phyloP scores from a whole-genome alignment of 352 stramenopile genomes.

The Pythium guiyangense region DNA sequence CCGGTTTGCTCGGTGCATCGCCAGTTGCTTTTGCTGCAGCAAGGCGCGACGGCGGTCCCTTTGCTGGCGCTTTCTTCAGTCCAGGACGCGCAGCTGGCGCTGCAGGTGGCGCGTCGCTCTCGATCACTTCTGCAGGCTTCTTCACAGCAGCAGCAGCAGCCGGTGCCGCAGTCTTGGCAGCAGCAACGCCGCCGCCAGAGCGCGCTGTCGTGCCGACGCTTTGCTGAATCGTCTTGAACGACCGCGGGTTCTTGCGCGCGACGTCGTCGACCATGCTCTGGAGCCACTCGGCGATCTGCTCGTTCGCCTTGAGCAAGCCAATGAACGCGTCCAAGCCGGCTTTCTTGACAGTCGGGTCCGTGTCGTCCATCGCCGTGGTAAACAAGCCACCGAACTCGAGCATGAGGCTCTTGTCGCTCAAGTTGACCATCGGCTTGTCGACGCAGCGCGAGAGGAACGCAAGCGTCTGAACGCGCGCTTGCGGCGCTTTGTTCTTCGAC shows the following conservation, averaged over 20 bases:
- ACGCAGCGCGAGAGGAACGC: conserved; percentile 63
- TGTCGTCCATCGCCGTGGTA: conserved; percentile 59
- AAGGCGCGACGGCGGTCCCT: conserved; percentile 43
- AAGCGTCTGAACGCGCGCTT: conserved; percentile 72
- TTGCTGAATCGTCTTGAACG: conserved; percentile 63
- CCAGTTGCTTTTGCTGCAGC: conserved; percentile 35
- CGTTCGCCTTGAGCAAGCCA: conserved; percentile 45
- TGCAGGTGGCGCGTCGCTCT: conserved; percentile 21
- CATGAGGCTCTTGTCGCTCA: conserved; percentile 58
- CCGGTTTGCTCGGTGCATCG: conserved; percentile 22
- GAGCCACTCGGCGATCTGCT: conserved; percentile 47
- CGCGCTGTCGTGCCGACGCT: conserved; percentile 23
- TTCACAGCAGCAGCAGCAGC: conserved; percentile 16
- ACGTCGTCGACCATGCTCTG: conserved; percentile 62
- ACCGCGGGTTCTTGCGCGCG: conserved; percentile 62
- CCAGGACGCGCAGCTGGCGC: conserved; percentile 5
- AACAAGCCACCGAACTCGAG: conserved; percentile 64
- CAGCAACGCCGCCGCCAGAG: conserved; percentile 15
- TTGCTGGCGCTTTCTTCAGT: conserved; percentile 31
- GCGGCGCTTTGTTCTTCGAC: conserved; percentile 79
- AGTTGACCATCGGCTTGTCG: conserved; percentile 63
- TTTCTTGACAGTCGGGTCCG: conserved; percentile 77
- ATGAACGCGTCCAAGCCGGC: conserved; percentile 63
- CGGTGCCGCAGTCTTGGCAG: background rate
- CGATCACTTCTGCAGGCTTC: conserved; percentile 13